phyloP scores from a whole-genome alignment of 169 alveolate genomes.

The Cryptosporidium sp. region DNA sequence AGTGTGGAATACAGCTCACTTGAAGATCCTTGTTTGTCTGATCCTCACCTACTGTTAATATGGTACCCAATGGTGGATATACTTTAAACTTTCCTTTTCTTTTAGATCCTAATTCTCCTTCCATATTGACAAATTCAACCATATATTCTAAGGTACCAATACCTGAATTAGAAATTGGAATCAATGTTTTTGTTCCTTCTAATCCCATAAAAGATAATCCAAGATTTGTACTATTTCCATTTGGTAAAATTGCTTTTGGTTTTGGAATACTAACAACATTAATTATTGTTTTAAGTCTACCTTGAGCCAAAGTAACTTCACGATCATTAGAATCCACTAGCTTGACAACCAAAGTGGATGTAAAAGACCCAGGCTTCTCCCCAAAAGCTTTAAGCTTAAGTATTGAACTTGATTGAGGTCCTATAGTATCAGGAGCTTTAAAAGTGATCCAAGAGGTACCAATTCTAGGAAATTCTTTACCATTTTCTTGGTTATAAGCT shows the following conservation, averaged over 20 bases:
- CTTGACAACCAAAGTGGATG: slow-evolving; percentile 32
- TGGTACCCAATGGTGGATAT: slow-evolving; percentile 71
- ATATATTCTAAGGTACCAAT: slow-evolving; percentile 69
- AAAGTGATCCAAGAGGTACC: slow-evolving; percentile 38
- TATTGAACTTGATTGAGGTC: slow-evolving; percentile 41
- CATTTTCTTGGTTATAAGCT: slow-evolving; percentile 15
- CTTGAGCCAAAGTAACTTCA: slow-evolving; percentile 29
- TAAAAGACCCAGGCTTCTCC: slow-evolving; percentile 59
- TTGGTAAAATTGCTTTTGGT: slow-evolving; percentile 60
- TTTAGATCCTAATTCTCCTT: neutral
- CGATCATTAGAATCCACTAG: slow-evolving; percentile 48
- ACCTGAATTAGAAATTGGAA: slow-evolving; percentile 59
- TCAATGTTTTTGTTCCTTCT: slow-evolving; percentile 35
- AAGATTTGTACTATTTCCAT: slow-evolving; percentile 67
- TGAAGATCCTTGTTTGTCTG: slow-evolving; percentile 48
- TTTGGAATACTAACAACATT: slow-evolving; percentile 61
- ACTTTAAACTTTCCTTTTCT: slow-evolving; percentile 58
- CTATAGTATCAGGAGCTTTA: slow-evolving; percentile 50
- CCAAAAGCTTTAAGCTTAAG: slow-evolving; percentile 47
- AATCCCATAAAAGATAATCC: slow-evolving; percentile 65
- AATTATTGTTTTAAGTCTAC: slow-evolving; percentile 36
- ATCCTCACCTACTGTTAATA: slow-evolving; percentile 40
- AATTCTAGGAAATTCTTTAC: neutral
- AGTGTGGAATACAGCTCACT: slow-evolving; percentile 56
- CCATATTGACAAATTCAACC: slow-evolving; percentile 61